Percentiles rank a stretch among this genome's conserved stretches.
Evolutionary conservation across 108 stramenopile genomes (phyloP).

Genomic region (Discostella stelligeroides): DNA sequence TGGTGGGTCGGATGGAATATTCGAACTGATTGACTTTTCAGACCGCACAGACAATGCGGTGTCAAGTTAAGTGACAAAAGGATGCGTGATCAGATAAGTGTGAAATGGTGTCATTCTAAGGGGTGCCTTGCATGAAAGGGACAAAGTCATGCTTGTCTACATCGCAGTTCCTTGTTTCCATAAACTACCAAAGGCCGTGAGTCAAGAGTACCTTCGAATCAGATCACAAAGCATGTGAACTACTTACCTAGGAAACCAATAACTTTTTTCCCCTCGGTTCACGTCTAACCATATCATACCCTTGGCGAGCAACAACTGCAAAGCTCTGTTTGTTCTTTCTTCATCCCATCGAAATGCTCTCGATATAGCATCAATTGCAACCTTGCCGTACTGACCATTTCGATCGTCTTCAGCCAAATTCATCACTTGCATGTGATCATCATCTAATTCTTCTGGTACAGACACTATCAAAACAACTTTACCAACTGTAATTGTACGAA

Average conservation of each 20-base stretch:
- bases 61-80: neutral
- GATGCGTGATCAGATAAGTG: no score
- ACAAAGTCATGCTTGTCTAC: neutral
- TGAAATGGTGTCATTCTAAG: no score
- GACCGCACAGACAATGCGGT: constrained; percentile 12
- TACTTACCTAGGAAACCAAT: constrained; percentile 81
- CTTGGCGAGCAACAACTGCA: constrained; percentile 71
- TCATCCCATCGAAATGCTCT: constrained; percentile 59
- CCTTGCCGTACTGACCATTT: constrained; percentile 50
- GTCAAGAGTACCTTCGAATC: neutral
- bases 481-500: constrained; percentile 77
- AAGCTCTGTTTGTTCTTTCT: constrained; percentile 72
- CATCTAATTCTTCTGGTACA: constrained; percentile 85
- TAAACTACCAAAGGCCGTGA: constrained; percentile 7
- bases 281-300: constrained; percentile 89
- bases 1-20: constrained; percentile 72
- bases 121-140: no score
- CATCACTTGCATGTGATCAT: constrained; percentile 88
- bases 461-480: constrained; percentile 74
- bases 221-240: neutral
- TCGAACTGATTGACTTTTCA: constrained; percentile 72
- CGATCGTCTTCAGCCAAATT: constrained; percentile 58
- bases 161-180: constrained; percentile 21
- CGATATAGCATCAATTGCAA: constrained; percentile 60
- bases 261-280: constrained; percentile 57